Evolutionary conservation across 1,139 yeast genomes (phyloP), one percentile per base, ranked within the genome.

Genomic region (Taiozyma sp.): DNA sequence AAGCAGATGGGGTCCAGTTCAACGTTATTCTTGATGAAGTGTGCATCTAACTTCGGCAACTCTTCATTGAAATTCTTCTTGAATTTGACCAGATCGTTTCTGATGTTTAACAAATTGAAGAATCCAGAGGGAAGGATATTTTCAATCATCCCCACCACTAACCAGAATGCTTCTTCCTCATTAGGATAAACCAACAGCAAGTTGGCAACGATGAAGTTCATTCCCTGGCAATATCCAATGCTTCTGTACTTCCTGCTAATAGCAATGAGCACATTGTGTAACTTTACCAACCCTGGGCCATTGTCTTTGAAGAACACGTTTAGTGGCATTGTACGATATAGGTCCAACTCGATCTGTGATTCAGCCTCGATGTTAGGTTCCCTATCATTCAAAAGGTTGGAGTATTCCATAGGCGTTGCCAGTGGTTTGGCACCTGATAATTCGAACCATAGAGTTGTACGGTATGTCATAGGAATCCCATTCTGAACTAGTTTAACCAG

Each of bases 161-260:
- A 70, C 84, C 84, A 80, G 55, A 80, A 81, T 4, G 82, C 75
- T 51, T 80, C 84, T 55, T 79, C 84, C 49, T 80, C 85, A 7
- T 72, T 68, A 4, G 75, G 69, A 55, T 66, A 73, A 2, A 78
- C 74, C 30, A 81, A 60, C 14, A 81, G 62, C 9, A 81, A 60
- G 47, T 78, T 79, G 0, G 83, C 87, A 5, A 79, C 78, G 29
- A 81, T 76, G 57, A 80, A 76, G 58, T 81, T 81, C 87, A 81
- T 80, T 0, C 87, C 87, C 59, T 81, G 87, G 51, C 81, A 78
- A 59, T 81, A 81, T 0, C 87, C 86, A 44, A 80, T 70, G 1
- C 70, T 70, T 0, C 80, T 76, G 52, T 74, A 73, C 55, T 76
- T 73, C 8, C 75, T 69, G n/a, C 78, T 75, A 60, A 76, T 81